Conservation (phyloP, 225 moss, liverwort and hornwort genomes). For the Marchantia polymorpha region DNA sequence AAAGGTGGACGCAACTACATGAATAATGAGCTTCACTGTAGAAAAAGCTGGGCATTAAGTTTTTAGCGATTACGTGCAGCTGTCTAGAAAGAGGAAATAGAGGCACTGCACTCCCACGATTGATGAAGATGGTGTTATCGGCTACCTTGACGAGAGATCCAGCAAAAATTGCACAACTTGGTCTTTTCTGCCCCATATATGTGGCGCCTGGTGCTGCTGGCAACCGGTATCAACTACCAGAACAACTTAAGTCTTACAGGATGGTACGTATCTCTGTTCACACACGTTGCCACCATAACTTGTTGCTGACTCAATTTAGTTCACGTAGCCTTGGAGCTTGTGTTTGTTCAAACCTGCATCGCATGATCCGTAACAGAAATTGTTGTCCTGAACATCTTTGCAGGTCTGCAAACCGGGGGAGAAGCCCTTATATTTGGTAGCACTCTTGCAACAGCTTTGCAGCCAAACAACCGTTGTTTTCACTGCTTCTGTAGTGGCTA, state of each 20-base stretch:
- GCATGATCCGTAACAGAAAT: neutral
- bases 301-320: neutral
- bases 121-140: slow-evolving; percentile 91
- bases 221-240: slow-evolving; percentile 88
- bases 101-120: slow-evolving; percentile 70
- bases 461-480: slow-evolving; percentile 84
- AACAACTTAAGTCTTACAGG: slow-evolving; percentile 72
- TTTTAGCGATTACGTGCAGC: slow-evolving; percentile 32
- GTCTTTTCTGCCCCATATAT: slow-evolving; percentile 80
- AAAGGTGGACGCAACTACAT: neutral
- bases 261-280: slow-evolving; percentile 45
- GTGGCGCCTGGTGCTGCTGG: slow-evolving; percentile 70
- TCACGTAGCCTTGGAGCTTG: too few species aligned
- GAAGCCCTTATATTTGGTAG: slow-evolving; percentile 73
- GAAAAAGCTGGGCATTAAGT: neutral
- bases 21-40: neutral
- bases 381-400: neutral
- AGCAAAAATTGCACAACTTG: slow-evolving; percentile 87
- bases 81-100: slow-evolving; percentile 76
- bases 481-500: slow-evolving; percentile 93
- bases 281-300: too few species aligned
- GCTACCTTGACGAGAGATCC: slow-evolving; percentile 97
- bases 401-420: slow-evolving; percentile 92
- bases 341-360: too few species aligned
- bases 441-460: slow-evolving; percentile 73